Base-by-base conservation (phyloP, 2,329 filamentous ascomycete genomes). In the Endocalyx cinctus region DNA sequence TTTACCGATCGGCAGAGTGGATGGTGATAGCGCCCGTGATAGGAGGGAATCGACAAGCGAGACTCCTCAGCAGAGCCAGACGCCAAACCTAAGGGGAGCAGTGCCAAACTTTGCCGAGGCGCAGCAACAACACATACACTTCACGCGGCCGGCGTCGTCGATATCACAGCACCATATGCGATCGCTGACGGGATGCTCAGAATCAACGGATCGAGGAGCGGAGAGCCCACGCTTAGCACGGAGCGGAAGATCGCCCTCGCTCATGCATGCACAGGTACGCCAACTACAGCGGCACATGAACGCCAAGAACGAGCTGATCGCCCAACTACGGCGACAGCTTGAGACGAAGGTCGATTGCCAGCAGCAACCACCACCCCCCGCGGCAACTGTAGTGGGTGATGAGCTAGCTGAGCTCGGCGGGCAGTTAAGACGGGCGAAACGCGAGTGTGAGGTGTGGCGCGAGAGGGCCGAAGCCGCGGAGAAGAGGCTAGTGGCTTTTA, bases 391-490 rank as follows among this genome's bases (percentile, higher is more conserved):
- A n/a, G n/a, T n/a, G n/a, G n/a, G n/a, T 23, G 49, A 62, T 26
- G 66, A 70, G 27, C 48, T 70, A 12, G 65, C 66, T 2, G 63
- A 60, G 5, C 46, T 77, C 33, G 66, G 64, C 33, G 67, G 74
- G 42, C 62, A 73, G 42, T 47, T 80, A 27, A 54, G 66, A 14
- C 55, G 58, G 14, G 53, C 62, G 4, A 63, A 61, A 31, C 51
- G 57, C 20, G 69, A 74, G 29, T 50, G 59, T 20, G 47, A 57
- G 18, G 63, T 58, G 40, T 82, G 77, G 78, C 70, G 63, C 41
- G 63, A 62, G 19, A 61, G 74, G 19, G 78, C 78, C 0, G 66
- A 76, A 46, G 60, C 64, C 4, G 75, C 76, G 0, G 77, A 82
- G 57, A 63, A 58, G 39, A 63, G 69, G 30, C 50, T 79, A 13